These are phyloP conservation scores for Cercospora sp. DNA, from an alignment of 2,329 filamentous ascomycete species.

Conservation along the genomic window DNA sequence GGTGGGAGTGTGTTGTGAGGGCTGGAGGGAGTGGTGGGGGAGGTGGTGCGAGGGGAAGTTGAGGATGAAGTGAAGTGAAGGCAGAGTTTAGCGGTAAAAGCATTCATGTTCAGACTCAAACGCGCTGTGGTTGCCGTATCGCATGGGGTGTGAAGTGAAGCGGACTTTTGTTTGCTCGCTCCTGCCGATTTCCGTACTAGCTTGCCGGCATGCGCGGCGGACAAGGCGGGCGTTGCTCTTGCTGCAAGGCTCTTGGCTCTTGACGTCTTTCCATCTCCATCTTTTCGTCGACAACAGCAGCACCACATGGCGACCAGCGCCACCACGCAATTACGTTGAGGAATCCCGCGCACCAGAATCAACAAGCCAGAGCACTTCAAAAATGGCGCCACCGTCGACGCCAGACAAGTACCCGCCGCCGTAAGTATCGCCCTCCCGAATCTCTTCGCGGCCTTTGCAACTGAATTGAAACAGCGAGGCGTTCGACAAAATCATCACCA, in stretches of 20 bases:
- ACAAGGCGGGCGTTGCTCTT: neutral
- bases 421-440: neutral
- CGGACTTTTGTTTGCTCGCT: neutral
- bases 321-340: too few species aligned
- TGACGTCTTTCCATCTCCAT: too few species aligned
- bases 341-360: too few species aligned
- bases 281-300: too few species aligned
- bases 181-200: neutral
- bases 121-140: too few species aligned
- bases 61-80: neutral
- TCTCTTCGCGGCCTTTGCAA: too few species aligned
- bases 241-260: too few species aligned
- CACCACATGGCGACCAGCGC: too few species aligned
- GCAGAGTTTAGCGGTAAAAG: neutral
- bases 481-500: neutral
- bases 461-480: too few species aligned
- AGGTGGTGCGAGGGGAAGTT: conserved; percentile 10
- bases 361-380: too few species aligned
- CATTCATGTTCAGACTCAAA: neutral
- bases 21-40: conserved; percentile 20
- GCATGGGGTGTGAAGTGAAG: neutral
- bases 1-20: conserved; percentile 41
- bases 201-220: neutral
- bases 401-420: neutral
- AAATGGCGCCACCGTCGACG: neutral